These are phyloP conservation scores for Coniochaeta ligniaria DNA, from an alignment of 2,329 filamentous ascomycete species.

Conservation along the genomic window DNA sequence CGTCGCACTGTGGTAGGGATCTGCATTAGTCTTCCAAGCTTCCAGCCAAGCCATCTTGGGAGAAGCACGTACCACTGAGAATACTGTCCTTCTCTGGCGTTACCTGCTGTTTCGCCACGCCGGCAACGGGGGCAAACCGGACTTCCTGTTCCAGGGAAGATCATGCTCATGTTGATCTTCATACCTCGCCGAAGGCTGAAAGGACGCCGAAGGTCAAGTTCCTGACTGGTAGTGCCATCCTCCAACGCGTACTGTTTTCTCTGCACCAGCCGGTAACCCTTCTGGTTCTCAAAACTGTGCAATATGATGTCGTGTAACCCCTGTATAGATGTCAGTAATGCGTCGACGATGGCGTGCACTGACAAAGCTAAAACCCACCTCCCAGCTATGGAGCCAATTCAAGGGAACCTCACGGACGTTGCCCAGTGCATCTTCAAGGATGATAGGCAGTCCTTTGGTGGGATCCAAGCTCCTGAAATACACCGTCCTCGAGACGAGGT, in stretches of 20 bases:
- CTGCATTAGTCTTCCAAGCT: neutral
- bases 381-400: neutral
- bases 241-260: neutral
- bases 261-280: neutral
- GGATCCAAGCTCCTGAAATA: neutral
- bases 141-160: neutral
- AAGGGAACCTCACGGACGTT: neutral
- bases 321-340: neutral
- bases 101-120: no score
- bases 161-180: neutral
- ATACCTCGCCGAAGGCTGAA: neutral
- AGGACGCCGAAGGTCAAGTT: neutral
- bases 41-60: neutral
- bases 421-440: neutral
- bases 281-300: neutral
- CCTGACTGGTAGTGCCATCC: neutral
- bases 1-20: neutral
- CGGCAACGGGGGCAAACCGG: neutral
- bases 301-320: neutral
- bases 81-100: neutral
- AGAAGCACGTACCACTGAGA: neutral
- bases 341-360: neutral
- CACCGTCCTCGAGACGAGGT: neutral
- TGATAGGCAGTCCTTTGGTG: neutral
- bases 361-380: neutral